Evolutionary conservation across 495 filamentous ascomycete species (phyloP).

Genomic region (Pseudevernia furfuracea): DNA sequence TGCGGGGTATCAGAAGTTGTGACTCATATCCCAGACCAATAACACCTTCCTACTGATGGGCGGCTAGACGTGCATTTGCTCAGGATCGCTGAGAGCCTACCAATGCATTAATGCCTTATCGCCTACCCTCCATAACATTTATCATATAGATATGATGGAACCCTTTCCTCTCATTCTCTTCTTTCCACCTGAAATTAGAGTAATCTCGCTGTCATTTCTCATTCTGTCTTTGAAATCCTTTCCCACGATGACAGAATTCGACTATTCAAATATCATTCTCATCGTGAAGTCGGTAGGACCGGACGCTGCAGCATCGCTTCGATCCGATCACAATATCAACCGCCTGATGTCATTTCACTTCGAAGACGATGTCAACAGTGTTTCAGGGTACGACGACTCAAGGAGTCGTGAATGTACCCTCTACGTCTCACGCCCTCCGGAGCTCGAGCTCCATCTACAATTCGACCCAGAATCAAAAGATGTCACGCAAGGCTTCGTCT

Average conservation of each 20-base stretch:
- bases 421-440: too few relatives aligned
- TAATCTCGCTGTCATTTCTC: background rate
- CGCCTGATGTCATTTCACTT: too few relatives aligned
- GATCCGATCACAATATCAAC: too few relatives aligned
- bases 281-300: background rate
- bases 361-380: too few relatives aligned
- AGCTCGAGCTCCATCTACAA: too few relatives aligned
- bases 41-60: background rate
- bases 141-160: background rate
- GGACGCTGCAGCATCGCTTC: too few relatives aligned
- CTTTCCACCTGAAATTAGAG: background rate
- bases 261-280: background rate
- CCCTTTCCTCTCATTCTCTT: background rate
- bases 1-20: background rate
- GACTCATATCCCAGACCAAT: background rate
- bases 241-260: background rate
- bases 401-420: too few relatives aligned
- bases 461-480: too few relatives aligned
- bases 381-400: too few relatives aligned
- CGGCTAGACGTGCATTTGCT: background rate
- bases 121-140: background rate
- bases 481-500: background rate
- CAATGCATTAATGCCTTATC: background rate
- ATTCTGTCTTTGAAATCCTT: background rate
- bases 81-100: background rate